Base-by-base conservation (phyloP, 2,329 filamentous ascomycete genomes). In the Lachnellula occidentalis region DNA sequence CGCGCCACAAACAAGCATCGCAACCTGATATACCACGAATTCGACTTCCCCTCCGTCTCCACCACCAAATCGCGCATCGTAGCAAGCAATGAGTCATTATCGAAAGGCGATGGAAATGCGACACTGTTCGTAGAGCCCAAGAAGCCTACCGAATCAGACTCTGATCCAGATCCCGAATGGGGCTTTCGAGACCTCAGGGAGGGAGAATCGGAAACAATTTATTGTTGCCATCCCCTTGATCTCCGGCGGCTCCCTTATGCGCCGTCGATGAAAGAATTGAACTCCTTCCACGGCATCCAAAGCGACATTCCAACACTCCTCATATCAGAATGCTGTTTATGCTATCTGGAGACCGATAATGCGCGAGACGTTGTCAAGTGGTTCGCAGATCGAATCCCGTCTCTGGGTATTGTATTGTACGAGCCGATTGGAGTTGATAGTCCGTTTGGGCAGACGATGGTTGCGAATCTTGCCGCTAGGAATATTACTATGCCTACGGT, bases 311-410 rank as follows among this genome's bases (percentile, higher is more conserved):
- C 94, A 0, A 99, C 94, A 0, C 74, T 99, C 8, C 72, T 99
- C 22, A 78, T 99, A 6, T 97, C 92, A 0, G 94, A 99, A 71
- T 97, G 94, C 77, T 99, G 94, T 69, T 79, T 99, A 34, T 90
- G 94, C 69, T 99, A 99, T 67, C 80, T 99, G 1, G 78, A 85
- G 8, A 78, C 85, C 0, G 65, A 78, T 0, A 79, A 85, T 50
- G 86, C 91, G 0, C 76, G 78, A 37, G 72, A 74, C 1, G 83
- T 92, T 4, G 71, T 95, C 21, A 70, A 75, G 15, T 85, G 82
- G 69, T 90, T 92, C 64, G 76, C 78, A 15, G 71, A 75, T 2
- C 73, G 70, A 19, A 79, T 82, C 37, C 61, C 67, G 48, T 62
- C 60, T 15, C 66, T 84, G 1, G 82, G 78, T 0, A 72, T 95